These are phyloP conservation scores for Macadamia tetraphylla DNA, from an alignment of 164 flowering plant species.

Conservation along the genomic window DNA sequence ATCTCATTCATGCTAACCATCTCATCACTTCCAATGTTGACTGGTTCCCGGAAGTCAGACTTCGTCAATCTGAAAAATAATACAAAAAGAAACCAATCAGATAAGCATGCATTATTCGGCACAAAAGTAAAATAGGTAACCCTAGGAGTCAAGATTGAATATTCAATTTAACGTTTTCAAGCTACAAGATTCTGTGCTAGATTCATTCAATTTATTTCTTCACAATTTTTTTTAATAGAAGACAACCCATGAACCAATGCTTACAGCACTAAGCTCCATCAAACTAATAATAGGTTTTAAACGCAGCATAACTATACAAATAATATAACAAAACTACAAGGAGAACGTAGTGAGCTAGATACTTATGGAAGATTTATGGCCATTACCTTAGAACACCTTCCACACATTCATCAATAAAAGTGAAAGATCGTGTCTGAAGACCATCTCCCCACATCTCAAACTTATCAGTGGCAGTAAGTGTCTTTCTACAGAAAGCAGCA, in stretches of 20 bases:
- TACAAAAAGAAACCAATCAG: no score
- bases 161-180: no score
- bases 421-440: constrained; percentile 90
- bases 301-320: no score
- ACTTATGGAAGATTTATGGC: not conserved
- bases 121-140: no score
- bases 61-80: constrained; percentile 59
- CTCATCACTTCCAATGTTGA: constrained; percentile 96
- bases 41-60: constrained; percentile 93
- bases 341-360: not conserved
- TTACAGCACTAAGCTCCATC: no score
- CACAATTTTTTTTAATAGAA: no score
- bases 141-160: no score
- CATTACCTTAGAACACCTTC: constrained; percentile 90
- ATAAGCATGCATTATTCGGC: no score
- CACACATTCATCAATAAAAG: constrained; percentile 96
- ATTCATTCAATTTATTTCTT: no score
- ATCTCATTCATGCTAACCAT: constrained; percentile 99
- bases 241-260: no score
- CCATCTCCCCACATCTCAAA: constrained; percentile 99
- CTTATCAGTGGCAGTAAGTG: constrained; percentile 71
- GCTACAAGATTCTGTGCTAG: no score
- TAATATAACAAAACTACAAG: not conserved
- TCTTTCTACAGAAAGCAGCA: constrained; percentile 97
- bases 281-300: no score